Evolutionary conservation across 176 grass and related monocot species (phyloP).

Genomic region (Oryza nivara): DNA sequence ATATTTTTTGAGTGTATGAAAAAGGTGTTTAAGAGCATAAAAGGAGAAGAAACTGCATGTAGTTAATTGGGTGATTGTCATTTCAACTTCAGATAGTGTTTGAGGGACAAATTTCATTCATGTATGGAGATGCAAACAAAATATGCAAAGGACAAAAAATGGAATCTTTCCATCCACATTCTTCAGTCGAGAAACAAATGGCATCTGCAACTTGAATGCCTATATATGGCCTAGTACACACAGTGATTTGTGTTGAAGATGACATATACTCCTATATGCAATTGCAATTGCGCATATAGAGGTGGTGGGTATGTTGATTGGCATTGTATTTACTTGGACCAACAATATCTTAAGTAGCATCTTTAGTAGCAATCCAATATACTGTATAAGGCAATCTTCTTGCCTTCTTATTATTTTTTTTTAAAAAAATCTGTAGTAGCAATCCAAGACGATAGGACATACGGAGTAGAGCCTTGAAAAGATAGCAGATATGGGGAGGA

Average conservation of each 20-base stretch:
- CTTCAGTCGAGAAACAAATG: not conserved
- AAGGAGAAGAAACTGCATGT: not conserved
- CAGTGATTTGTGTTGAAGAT: not conserved
- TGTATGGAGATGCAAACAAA: constrained; percentile 39
- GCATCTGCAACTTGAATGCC: not conserved
- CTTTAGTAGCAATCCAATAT: not conserved
- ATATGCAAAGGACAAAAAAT: constrained; percentile 30
- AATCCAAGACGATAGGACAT: not conserved
- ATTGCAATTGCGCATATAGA: not conserved
- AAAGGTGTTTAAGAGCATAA: constrained; percentile 19
- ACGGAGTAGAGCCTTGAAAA: too few species aligned
- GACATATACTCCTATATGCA: not conserved
- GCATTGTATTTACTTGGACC: not conserved
- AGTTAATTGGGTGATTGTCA: constrained; percentile 40
- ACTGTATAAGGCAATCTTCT: too few species aligned
- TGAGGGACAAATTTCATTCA: constrained; percentile 2
- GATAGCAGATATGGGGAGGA: too few species aligned
- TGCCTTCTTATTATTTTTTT: too few species aligned
- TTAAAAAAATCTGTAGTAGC: not conserved
- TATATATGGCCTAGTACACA: not conserved
- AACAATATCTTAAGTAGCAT: not conserved
- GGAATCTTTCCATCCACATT: constrained; percentile 22
- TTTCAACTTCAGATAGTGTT: constrained; percentile 34
- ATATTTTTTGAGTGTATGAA: constrained; percentile 4
- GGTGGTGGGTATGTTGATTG: not conserved